phyloP scores from a whole-genome alignment of 192 early-diverging fungal species.

The Diversispora eburnea region DNA sequence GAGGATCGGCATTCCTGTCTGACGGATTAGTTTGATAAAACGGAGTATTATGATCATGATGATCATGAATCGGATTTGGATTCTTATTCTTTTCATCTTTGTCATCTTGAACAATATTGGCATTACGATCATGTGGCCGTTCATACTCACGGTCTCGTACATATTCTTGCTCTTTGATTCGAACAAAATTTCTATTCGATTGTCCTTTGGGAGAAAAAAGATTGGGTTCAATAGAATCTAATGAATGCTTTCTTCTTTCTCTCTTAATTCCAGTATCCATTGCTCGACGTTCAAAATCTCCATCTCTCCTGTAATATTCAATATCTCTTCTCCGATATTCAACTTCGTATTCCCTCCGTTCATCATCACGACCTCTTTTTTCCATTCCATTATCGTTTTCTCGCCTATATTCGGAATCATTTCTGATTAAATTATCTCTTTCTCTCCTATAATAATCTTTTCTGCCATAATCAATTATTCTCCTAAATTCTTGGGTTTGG shows the following conservation, averaged over 20 bases:
- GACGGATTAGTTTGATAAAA: not conserved
- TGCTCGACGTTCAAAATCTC: not conserved
- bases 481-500: not conserved
- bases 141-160: not conserved
- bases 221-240: not conserved
- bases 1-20: not conserved
- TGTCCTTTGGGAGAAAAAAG: not conserved
- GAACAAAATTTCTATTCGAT: not conserved
- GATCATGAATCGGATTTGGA: conserved; percentile 8
- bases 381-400: not conserved
- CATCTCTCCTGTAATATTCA: not conserved
- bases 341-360: not conserved
- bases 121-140: not conserved
- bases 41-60: not conserved
- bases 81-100: not conserved
- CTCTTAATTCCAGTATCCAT: not conserved
- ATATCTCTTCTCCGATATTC: not conserved
- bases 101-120: not conserved
- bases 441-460: conserved; percentile 4
- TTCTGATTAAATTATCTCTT: not conserved
- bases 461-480: not conserved
- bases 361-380: not conserved
- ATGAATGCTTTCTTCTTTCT: not conserved
- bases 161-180: conserved; percentile 4
- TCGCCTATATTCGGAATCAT: not conserved